These are phyloP conservation scores for Podospora anserina DNA, from an alignment of 495 filamentous ascomycete genomes.

Conservation along the genomic window DNA sequence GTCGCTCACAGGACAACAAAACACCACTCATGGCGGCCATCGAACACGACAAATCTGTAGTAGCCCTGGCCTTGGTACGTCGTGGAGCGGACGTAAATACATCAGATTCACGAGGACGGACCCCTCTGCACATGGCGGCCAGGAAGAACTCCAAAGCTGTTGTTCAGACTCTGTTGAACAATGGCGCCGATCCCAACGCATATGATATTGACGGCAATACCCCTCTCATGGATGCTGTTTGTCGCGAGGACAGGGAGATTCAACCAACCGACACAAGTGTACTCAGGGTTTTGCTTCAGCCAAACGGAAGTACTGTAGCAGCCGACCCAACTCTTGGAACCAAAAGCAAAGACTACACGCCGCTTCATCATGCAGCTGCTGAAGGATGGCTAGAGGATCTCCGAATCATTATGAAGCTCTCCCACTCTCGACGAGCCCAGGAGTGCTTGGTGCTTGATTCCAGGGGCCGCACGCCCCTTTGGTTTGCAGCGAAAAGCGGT, in stretches of 20 bases:
- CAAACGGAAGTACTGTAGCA: neutral
- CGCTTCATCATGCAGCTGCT: slow-evolving; percentile 14
- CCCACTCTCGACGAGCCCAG: neutral
- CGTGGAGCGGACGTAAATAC: slow-evolving; percentile 8
- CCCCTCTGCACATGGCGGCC: slow-evolving; percentile 15
- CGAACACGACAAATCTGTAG: neutral
- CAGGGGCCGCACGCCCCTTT: slow-evolving; percentile 9
- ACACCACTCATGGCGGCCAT: slow-evolving; percentile 17
- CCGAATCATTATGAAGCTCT: neutral
- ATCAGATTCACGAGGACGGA: neutral
- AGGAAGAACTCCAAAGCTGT: slow-evolving; percentile 10
- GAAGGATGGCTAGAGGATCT: slow-evolving; percentile 11
- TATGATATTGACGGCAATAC: slow-evolving; percentile 6
- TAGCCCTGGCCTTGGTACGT: slow-evolving; percentile 11
- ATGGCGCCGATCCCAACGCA: slow-evolving; percentile 13
- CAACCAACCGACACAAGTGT: slow-evolving; percentile 12
- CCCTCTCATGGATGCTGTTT: slow-evolving; percentile 15
- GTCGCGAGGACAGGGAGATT: slow-evolving; percentile 14
- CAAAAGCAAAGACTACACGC: neutral
- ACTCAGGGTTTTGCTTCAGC: slow-evolving; percentile 6
- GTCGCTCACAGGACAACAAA: neutral
- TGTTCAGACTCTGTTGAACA: slow-evolving; percentile 11
- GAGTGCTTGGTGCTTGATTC: neutral
- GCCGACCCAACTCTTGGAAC: slow-evolving; percentile 4
- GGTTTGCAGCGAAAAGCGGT: slow-evolving; percentile 10